A percentile compares a stretch with the other conserved stretches of the same genome.
Conservation (phyloP, 495 filamentous ascomycete species). For the Podospora comata region DNA sequence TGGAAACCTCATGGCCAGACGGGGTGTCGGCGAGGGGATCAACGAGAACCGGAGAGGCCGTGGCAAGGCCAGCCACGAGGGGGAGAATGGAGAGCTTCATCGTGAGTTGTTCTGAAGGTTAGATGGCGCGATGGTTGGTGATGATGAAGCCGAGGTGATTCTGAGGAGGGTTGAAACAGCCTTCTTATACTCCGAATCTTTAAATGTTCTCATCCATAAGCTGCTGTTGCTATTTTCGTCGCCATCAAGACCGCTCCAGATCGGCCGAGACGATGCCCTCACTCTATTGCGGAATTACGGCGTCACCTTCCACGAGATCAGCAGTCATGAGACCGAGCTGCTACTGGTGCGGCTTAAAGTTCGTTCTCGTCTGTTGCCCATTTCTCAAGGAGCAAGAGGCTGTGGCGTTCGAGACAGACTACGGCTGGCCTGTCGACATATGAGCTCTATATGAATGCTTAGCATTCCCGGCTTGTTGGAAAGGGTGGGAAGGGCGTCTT, state of each 20-base stretch:
- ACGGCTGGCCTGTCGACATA: neutral
- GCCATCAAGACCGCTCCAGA: neutral
- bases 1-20: slow-evolving; percentile 32
- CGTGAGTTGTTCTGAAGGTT: neutral
- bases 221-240: slow-evolving; percentile 3
- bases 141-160: neutral
- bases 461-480: neutral
- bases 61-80: slow-evolving; percentile 20
- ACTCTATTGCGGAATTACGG: slow-evolving; percentile 3
- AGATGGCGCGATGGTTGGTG: neutral
- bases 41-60: slow-evolving; percentile 8
- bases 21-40: slow-evolving; percentile 19
- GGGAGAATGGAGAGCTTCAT: slow-evolving; percentile 20
- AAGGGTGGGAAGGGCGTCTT: neutral
- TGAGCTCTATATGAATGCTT: neutral
- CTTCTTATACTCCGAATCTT: neutral
- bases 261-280: slow-evolving; percentile 1
- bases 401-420: neutral
- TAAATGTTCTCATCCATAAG: neutral
- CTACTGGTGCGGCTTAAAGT: neutral
- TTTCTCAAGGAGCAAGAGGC: neutral
- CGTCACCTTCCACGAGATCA: neutral
- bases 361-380: neutral
- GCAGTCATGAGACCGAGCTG: neutral
- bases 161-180: neutral